Conservation (phyloP, 768 basidiomycete species). For the Dioszegia hungarica region DNA sequence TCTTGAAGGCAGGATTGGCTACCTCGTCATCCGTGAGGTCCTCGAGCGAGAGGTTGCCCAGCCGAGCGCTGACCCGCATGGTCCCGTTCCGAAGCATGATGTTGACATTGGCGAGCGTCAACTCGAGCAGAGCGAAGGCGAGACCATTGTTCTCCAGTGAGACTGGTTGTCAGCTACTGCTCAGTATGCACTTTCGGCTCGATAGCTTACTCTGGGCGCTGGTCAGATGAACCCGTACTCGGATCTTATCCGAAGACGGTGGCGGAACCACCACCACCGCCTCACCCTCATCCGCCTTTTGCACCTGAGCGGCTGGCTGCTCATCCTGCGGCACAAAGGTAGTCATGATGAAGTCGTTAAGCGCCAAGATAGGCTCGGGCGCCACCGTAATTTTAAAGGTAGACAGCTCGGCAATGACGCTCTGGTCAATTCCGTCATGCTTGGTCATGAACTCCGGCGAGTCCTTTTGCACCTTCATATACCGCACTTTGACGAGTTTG, state of each 20-base stretch:
- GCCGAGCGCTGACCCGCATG: slow-evolving; percentile 69
- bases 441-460: slow-evolving; percentile 78
- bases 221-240: slow-evolving; percentile 74
- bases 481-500: slow-evolving; percentile 73
- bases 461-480: slow-evolving; percentile 69
- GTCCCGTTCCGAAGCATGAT: slow-evolving; percentile 68
- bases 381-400: slow-evolving; percentile 83
- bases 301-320: background rate
- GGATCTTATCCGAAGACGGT: slow-evolving; percentile 59
- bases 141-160: slow-evolving; percentile 65
- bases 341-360: slow-evolving; percentile 97
- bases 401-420: slow-evolving; percentile 76
- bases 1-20: slow-evolving; percentile 66
- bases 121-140: slow-evolving; percentile 76
- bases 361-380: slow-evolving; percentile 79
- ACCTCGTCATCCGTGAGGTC: slow-evolving; percentile 55
- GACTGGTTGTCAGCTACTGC: slow-evolving; percentile 53
- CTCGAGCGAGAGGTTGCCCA: slow-evolving; percentile 75
- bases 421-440: slow-evolving; percentile 83
- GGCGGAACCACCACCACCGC: background rate
- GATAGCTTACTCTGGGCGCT: slow-evolving; percentile 83
- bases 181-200: slow-evolving; percentile 7
- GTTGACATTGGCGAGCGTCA: slow-evolving; percentile 83
- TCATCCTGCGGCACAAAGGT: slow-evolving; percentile 69
- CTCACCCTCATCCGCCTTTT: slow-evolving; percentile 1